phyloP scores from a whole-genome alignment of 768 basidiomycete genomes.

The Aureoboletus auriporus region DNA sequence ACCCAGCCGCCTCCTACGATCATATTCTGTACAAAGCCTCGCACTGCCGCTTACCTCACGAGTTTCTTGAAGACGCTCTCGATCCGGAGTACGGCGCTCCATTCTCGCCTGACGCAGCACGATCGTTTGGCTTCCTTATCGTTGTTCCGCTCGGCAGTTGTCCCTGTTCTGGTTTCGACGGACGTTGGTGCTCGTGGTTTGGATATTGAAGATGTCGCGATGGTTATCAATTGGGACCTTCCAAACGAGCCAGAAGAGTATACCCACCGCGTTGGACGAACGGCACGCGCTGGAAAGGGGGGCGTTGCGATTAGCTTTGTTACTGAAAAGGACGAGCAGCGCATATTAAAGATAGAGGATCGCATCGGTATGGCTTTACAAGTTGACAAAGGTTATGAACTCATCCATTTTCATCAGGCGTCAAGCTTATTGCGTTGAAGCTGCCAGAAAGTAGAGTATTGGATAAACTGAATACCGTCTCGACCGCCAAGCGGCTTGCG shows the following conservation, averaged over 20 bases:
- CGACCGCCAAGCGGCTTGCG: slow-evolving; percentile 87
- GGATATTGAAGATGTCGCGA: slow-evolving; percentile 93
- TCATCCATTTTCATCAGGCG: slow-evolving; percentile 42
- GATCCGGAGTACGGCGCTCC: slow-evolving; percentile 85
- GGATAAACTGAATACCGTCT: slow-evolving; percentile 83
- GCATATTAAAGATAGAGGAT: slow-evolving; percentile 77
- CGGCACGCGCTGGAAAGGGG: slow-evolving; percentile 84
- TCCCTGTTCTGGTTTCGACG: slow-evolving; percentile 90
- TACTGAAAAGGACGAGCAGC: slow-evolving; percentile 87
- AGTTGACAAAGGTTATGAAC: not conserved
- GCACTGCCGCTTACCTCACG: slow-evolving; percentile 88
- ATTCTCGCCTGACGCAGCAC: slow-evolving; percentile 90
- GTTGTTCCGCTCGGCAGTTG: slow-evolving; percentile 78
- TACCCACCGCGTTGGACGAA: slow-evolving; percentile 92
- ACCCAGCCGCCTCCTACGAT: slow-evolving; percentile 91
- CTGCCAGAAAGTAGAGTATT: slow-evolving; percentile 80
- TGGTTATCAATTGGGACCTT: slow-evolving; percentile 97
- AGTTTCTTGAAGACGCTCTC: slow-evolving; percentile 68
- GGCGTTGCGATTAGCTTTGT: slow-evolving; percentile 93
- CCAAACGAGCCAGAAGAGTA: slow-evolving; percentile 91
- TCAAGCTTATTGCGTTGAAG: slow-evolving; percentile 66
- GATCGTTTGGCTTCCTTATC: slow-evolving; percentile 83
- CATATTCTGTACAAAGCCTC: slow-evolving; percentile 84
- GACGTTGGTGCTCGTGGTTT: slow-evolving; percentile 94
- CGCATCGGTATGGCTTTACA: slow-evolving; percentile 65